phyloP scores from a whole-genome alignment of 345 rosid genomes.

The Hibiscus tridactylites region DNA sequence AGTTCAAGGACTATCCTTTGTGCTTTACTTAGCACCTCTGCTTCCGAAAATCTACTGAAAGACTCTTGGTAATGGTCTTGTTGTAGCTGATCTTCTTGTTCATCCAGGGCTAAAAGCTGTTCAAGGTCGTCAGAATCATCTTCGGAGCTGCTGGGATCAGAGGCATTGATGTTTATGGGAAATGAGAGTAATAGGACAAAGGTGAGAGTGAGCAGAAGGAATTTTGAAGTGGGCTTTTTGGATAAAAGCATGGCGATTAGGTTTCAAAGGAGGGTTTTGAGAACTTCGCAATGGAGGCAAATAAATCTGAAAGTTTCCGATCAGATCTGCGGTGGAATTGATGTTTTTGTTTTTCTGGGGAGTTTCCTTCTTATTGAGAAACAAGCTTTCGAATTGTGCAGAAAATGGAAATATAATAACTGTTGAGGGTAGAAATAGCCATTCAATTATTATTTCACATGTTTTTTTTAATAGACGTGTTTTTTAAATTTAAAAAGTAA shows the following conservation, averaged over 20 bases:
- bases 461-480: no score
- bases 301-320: not conserved
- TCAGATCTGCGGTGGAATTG: not conserved
- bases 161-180: constrained; percentile 19
- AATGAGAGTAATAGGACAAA: constrained; percentile 32
- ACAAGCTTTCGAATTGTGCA: no score
- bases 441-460: no score
- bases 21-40: constrained; percentile 63
- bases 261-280: not conserved
- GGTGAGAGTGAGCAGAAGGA: constrained; percentile 30
- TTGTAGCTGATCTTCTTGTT: constrained; percentile 28
- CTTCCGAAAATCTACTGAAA: constrained; percentile 39
- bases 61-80: constrained; percentile 20
- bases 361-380: no score
- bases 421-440: no score
- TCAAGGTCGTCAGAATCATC: constrained; percentile 34
- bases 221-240: constrained; percentile 37
- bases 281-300: constrained; percentile 7
- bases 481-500: no score
- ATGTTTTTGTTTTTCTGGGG: no score
- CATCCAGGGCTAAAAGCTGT: constrained; percentile 63
- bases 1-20: constrained; percentile 76
- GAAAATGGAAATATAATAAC: no score
- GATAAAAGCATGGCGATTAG: constrained; percentile 17
- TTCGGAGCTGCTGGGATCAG: constrained; percentile 19